A percentile compares a stretch with the other conserved stretches of the same genome.
These are phyloP conservation scores for Tephrocybe sp. DNA, from an alignment of 768 basidiomycete genomes.

Conservation along the genomic window DNA sequence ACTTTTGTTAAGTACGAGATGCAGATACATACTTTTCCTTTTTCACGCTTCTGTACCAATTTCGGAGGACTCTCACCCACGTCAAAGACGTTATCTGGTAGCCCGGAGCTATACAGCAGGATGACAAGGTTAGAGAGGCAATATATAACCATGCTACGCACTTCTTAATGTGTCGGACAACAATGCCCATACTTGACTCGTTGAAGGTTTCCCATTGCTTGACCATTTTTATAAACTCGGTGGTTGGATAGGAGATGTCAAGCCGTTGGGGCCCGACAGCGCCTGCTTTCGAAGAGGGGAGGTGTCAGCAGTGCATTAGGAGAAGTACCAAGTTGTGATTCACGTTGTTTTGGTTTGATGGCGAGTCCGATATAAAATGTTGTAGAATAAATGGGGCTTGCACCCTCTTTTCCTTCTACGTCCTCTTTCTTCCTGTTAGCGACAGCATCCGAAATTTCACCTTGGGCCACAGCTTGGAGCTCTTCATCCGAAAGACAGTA, in stretches of 20 bases:
- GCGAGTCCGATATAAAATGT: slow-evolving; percentile 96
- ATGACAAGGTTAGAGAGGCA: slow-evolving; percentile 1
- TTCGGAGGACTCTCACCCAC: slow-evolving; percentile 77
- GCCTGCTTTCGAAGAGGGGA: slow-evolving; percentile 54
- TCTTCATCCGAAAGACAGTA: slow-evolving; percentile 87
- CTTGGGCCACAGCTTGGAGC: slow-evolving; percentile 84
- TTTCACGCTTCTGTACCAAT: slow-evolving; percentile 72
- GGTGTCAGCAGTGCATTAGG: slow-evolving; percentile 6
- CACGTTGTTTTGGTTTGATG: slow-evolving; percentile 90
- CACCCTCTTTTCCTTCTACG: slow-evolving; percentile 72
- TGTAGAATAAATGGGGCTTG: slow-evolving; percentile 87
- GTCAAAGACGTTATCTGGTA: slow-evolving; percentile 85
- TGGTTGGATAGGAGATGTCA: slow-evolving; percentile 96
- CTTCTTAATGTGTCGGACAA: slow-evolving; percentile 93
- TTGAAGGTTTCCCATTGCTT: slow-evolving; percentile 97
- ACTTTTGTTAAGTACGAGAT: background rate
- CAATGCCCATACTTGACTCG: slow-evolving; percentile 89
- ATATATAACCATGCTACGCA: slow-evolving; percentile 31
- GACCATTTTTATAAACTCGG: slow-evolving; percentile 91
- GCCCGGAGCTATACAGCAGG: slow-evolving; percentile 48
- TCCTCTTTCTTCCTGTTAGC: slow-evolving; percentile 77
- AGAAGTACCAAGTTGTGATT: slow-evolving; percentile 27
- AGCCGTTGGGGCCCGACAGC: slow-evolving; percentile 77
- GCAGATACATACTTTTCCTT: slow-evolving; percentile 52
- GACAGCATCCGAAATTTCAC: slow-evolving; percentile 76